Conservation (phyloP, 2,329 filamentous ascomycete genomes). For the Aspergillus flavus region DNA sequence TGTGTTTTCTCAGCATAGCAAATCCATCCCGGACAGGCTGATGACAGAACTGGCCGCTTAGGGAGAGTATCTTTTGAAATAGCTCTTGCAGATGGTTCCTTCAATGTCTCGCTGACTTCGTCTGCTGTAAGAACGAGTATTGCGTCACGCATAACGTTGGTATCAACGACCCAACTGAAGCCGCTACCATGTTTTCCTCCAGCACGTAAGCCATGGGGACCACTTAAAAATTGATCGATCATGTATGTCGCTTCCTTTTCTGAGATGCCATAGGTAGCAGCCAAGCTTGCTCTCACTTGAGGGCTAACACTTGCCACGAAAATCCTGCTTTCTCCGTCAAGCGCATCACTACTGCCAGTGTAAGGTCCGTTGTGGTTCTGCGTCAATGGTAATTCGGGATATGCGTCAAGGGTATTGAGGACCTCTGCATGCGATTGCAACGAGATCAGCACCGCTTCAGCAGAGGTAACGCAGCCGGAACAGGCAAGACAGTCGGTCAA, state of each 20-base stretch:
- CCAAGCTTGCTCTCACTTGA: conserved; percentile 85
- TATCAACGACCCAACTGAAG: conserved; percentile 90
- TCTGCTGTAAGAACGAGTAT: conserved; percentile 79
- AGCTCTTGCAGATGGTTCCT: conserved; percentile 14
- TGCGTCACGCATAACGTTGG: conserved; percentile 78
- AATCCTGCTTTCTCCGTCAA: conserved; percentile 61
- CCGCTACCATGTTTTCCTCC: conserved; percentile 73
- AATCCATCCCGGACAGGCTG: conserved; percentile 95
- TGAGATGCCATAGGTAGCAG: conserved; percentile 76
- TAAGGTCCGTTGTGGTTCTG: conserved; percentile 23
- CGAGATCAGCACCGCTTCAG: conserved; percentile 94
- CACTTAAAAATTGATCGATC: conserved; percentile 77
- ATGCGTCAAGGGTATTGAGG: conserved; percentile 73
- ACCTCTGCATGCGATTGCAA: conserved; percentile 94
- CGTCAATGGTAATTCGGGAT: conserved; percentile 45
- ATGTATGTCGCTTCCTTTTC: conserved; percentile 76
- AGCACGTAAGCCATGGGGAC: conserved; percentile 66
- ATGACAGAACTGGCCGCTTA: conserved; percentile 64
- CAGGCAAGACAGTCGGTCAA: conserved; percentile 97
- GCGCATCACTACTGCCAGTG: conserved; percentile 49
- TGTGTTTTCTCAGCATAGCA: conserved; percentile 99
- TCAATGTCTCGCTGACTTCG: conserved; percentile 60
- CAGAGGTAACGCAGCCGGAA: conserved; percentile 95
- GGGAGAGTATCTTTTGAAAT: conserved; percentile 23
- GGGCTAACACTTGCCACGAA: conserved; percentile 94